These are phyloP conservation scores for Aspergillus sp. DNA, from an alignment of 2,329 filamentous ascomycete genomes.

Conservation along the genomic window DNA sequence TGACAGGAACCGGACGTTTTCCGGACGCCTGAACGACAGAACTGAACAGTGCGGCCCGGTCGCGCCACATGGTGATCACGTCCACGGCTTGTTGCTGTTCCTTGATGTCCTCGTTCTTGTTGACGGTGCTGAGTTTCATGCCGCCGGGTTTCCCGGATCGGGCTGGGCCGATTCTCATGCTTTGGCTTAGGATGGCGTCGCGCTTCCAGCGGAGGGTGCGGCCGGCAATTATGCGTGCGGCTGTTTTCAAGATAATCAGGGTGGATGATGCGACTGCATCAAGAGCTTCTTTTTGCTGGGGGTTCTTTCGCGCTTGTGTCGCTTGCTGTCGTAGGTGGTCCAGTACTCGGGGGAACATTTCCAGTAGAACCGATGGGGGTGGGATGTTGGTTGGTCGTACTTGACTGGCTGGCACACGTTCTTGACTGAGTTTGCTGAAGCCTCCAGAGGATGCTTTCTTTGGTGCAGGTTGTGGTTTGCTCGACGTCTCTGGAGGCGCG, in stretches of 20 bases:
- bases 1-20: conserved; percentile 53
- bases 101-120: conserved; percentile 70
- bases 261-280: conserved; percentile 18
- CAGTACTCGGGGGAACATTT: conserved; percentile 65
- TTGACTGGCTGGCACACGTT: conserved; percentile 13
- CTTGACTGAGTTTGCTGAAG: conserved; percentile 4
- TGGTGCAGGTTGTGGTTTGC: neutral
- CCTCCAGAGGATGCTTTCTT: neutral
- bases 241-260: conserved; percentile 42
- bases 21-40: conserved; percentile 45
- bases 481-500: neutral
- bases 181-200: conserved; percentile 73
- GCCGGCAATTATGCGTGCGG: conserved; percentile 74
- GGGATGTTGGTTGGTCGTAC: conserved; percentile 76
- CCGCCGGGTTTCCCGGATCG: conserved; percentile 62
- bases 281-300: conserved; percentile 34
- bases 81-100: conserved; percentile 82
- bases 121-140: conserved; percentile 85
- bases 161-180: conserved; percentile 75
- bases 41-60: conserved; percentile 65
- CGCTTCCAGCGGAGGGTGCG: conserved; percentile 85
- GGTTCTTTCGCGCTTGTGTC: conserved; percentile 56
- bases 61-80: conserved; percentile 65
- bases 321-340: conserved; percentile 55
- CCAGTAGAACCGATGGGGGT: conserved; percentile 73